These are phyloP conservation scores for Pyronema omphalodes DNA, from an alignment of 495 filamentous ascomycete genomes.

Conservation along the genomic window DNA sequence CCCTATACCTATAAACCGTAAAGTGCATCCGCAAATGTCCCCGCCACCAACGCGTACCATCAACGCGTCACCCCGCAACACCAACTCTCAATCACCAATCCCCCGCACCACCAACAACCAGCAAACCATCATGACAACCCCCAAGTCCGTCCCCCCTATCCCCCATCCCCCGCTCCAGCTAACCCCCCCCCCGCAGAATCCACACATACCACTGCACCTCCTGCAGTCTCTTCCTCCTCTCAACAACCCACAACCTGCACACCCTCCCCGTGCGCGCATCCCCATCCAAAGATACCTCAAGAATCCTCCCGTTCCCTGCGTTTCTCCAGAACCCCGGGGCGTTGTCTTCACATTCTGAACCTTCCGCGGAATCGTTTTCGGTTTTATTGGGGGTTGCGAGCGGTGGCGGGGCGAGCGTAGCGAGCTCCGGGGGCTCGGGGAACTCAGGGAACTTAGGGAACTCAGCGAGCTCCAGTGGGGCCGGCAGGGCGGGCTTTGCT, in stretches of 20 bases:
- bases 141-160: slow-evolving; percentile 13
- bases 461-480: too few relatives aligned
- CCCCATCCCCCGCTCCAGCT: neutral
- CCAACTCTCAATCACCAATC: too few relatives aligned
- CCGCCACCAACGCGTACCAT: too few relatives aligned
- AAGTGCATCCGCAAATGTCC: too few relatives aligned
- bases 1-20: too few relatives aligned
- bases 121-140: slow-evolving; percentile 15
- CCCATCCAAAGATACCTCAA: slow-evolving; percentile 29
- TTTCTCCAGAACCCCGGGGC: slow-evolving; percentile 11
- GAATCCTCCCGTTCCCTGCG: slow-evolving; percentile 31
- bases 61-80: too few relatives aligned
- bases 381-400: neutral
- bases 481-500: too few relatives aligned
- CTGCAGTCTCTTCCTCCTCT: slow-evolving; percentile 53
- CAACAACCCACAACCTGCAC: slow-evolving; percentile 38
- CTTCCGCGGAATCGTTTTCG: neutral
- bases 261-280: slow-evolving; percentile 35
- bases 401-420: too few relatives aligned
- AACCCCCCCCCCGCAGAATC: slow-evolving; percentile 7
- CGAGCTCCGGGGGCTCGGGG: too few relatives aligned
- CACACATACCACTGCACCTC: slow-evolving; percentile 54
- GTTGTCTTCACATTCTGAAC: slow-evolving; percentile 4
- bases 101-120: too few relatives aligned
- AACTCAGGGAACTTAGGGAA: too few relatives aligned